Base-by-base conservation (phyloP, 768 basidiomycete genomes). In the Butyriboletus loyo region DNA sequence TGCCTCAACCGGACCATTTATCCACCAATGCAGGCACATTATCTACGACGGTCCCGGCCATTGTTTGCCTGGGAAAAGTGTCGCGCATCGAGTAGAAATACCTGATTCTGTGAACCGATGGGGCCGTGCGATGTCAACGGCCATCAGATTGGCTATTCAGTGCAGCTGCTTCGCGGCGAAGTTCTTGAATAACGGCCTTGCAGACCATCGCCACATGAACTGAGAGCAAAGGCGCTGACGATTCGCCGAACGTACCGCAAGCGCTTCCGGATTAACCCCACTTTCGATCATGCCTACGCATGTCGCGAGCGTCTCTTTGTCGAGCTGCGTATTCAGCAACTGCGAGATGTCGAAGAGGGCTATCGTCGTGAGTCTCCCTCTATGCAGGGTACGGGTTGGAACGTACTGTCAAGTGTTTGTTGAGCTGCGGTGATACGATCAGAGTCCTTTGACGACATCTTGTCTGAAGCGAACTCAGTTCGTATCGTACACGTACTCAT, bases 221-320 rank as follows among this genome's bases (percentile, higher is more conserved):
- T 24, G 42, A 45, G 40, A 31, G 17, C n/a, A 35, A 34, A 13
- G 7, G 17, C 40, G 14, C n/a, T 14, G 43, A 34, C 25, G 35
- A 14, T 49, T 17, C 7, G 49, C 32, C 61, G 69, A 15, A 72
- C 85, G 49, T 66, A 95, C 93, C 60, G 92, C 93, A 41, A 96
- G 76, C 0, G 92, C 92, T 63, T 95, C 92, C 11, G 93, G 91
- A 68, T 95, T 96, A 42, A 89, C 89, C 17, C 93, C 93, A 55
- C 83, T 86, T 72, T 96, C 93, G 60, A 96, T 92, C 87, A 96
- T 86, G 36, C 85, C 81, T 22, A 96, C 84, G 67, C 93, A 96
- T 24, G 89, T 93, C 32, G 88, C 91, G n/a, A 96, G 80, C 3
- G 90, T 91, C 65, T 92, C 89, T 62, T 89, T 91, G 73, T 95